Evolutionary conservation across 352 stramenopile species (phyloP).

Genomic region (Phytophthora palmivora): DNA sequence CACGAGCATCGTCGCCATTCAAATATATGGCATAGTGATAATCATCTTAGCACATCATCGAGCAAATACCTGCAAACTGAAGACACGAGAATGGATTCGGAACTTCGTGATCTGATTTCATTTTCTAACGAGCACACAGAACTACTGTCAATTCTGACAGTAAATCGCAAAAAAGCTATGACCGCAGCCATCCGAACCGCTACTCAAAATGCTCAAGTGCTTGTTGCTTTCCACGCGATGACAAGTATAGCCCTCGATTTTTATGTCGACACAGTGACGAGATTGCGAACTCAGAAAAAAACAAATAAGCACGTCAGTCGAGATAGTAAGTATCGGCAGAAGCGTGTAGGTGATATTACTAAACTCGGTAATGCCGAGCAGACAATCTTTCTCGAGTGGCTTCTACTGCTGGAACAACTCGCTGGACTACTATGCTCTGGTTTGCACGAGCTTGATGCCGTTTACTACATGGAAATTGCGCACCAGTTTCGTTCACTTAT

Average conservation of each 20-base stretch:
- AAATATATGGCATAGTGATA: slow-evolving; percentile 8
- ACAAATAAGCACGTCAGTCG: not conserved
- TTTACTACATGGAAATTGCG: slow-evolving; percentile 43
- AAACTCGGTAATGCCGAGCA: slow-evolving; percentile 4
- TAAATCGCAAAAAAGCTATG: slow-evolving; percentile 52
- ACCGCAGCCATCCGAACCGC: slow-evolving; percentile 35
- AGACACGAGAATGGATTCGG: slow-evolving; percentile 23
- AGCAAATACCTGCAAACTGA: slow-evolving; percentile 18
- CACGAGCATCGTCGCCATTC: slow-evolving; percentile 4
- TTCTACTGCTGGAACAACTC: slow-evolving; percentile 52
- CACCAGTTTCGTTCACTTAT: slow-evolving; percentile 40
- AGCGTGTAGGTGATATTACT: not conserved
- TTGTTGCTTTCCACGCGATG: slow-evolving; percentile 42
- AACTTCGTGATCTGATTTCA: slow-evolving; percentile 37
- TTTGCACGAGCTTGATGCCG: slow-evolving; percentile 46
- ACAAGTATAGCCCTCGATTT: slow-evolving; percentile 48
- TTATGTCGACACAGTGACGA: slow-evolving; percentile 39
- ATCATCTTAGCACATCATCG: slow-evolving; percentile 3
- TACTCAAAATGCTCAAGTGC: slow-evolving; percentile 43
- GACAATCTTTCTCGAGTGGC: slow-evolving; percentile 35
- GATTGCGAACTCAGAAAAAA: slow-evolving; percentile 1
- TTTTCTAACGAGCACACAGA: slow-evolving; percentile 40
- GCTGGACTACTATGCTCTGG: slow-evolving; percentile 47
- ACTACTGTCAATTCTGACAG: slow-evolving; percentile 39
- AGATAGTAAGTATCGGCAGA: not conserved